Percentiles rank a stretch among this genome's conserved stretches.
These are phyloP conservation scores for Chlorella vulgaris DNA, from an alignment of 139 green algal genomes.

Conservation along the genomic window DNA sequence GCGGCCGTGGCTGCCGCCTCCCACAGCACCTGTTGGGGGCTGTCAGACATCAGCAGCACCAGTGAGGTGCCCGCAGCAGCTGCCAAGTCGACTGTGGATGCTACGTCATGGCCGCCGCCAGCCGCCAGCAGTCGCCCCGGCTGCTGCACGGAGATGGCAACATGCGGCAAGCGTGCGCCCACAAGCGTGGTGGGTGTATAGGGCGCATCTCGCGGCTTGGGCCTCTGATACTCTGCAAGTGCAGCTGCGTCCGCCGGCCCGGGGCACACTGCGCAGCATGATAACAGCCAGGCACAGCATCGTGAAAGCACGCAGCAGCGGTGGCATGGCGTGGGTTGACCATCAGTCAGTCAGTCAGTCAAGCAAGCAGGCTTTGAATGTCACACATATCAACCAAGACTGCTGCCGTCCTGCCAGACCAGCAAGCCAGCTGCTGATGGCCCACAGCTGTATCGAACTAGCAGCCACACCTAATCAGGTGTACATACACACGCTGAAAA, in stretches of 20 bases:
- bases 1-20: slow-evolving; percentile 8
- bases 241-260: slow-evolving; percentile 6
- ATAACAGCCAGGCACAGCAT: too few relatives aligned
- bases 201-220: slow-evolving; percentile 29
- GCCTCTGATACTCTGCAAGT: slow-evolving; percentile 8
- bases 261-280: background rate
- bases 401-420: too few relatives aligned
- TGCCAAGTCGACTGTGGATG: slow-evolving; percentile 32
- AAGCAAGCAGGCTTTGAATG: too few relatives aligned
- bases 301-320: background rate
- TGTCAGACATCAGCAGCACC: slow-evolving; percentile 22
- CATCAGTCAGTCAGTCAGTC: background rate
- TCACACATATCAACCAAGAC: too few relatives aligned
- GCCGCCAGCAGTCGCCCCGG: background rate
- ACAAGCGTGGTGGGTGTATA: slow-evolving; percentile 56
- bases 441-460: too few relatives aligned
- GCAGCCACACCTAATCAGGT: too few relatives aligned
- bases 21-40: background rate
- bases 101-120: background rate
- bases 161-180: slow-evolving; percentile 75
- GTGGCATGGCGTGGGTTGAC: background rate
- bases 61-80: slow-evolving; percentile 9
- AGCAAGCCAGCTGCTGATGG: too few relatives aligned
- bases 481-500: too few relatives aligned
- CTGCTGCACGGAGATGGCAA: slow-evolving; percentile 38